A percentile compares a stretch with the other conserved stretches of the same genome.
These are phyloP conservation scores for Plasmodium gonderi DNA, from an alignment of 169 alveolate genomes.

Conservation along the genomic window DNA sequence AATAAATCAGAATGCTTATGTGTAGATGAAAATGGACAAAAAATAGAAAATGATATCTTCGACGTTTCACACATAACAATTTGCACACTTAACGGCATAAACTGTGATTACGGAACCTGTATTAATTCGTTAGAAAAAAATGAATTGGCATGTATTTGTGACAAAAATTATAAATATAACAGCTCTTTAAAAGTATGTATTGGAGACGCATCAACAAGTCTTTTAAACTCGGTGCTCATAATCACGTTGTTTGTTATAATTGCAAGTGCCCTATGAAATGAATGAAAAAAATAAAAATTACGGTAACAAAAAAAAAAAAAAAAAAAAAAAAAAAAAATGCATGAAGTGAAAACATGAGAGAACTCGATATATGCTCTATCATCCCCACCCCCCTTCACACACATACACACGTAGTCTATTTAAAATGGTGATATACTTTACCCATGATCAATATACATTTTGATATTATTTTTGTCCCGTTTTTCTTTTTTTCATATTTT, in stretches of 20 bases:
- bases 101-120: conserved; percentile 54
- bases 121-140: conserved; percentile 20
- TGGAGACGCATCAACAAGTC: not conserved
- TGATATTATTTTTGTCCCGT: not conserved
- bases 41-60: conserved; percentile 14
- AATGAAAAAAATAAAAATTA: not conserved
- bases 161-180: conserved; percentile 47
- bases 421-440: not conserved
- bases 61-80: conserved; percentile 56
- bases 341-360: too few species aligned
- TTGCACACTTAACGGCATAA: conserved; percentile 60
- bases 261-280: conserved; percentile 8
- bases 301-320: too few species aligned
- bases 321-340: too few species aligned
- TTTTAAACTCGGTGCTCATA: not conserved
- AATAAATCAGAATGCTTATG: conserved; percentile 31
- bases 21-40: conserved; percentile 32
- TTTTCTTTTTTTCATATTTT: not conserved
- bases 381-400: not conserved
- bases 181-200: conserved; percentile 21
- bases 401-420: not conserved
- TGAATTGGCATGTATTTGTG: conserved; percentile 53
- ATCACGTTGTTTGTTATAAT: not conserved
- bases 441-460: not conserved
- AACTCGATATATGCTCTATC: not conserved